These are phyloP conservation scores for Mycena kentingensis DNA, from an alignment of 768 basidiomycete genomes.

Conservation along the genomic window DNA sequence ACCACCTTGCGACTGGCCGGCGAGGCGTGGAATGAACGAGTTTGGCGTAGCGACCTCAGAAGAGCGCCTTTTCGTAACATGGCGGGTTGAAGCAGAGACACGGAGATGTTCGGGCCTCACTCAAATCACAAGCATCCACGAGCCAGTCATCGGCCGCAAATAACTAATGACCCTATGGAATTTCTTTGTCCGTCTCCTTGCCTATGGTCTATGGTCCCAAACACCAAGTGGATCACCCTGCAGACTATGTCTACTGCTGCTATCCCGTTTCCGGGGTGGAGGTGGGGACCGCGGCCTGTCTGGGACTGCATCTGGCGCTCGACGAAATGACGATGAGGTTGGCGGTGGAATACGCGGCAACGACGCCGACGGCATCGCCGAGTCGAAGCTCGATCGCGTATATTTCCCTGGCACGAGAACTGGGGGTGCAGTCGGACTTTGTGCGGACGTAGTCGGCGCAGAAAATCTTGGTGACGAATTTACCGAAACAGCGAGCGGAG, in stretches of 20 bases:
- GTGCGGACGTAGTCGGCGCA: constrained; percentile 9
- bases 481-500: constrained; percentile 16
- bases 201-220: too few relatives aligned
- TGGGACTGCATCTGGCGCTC: constrained; percentile 24
- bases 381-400: constrained; percentile 53
- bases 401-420: constrained; percentile 57
- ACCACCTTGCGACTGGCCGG: constrained; percentile 59
- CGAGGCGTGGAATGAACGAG: constrained; percentile 69
- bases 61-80: constrained; percentile 75
- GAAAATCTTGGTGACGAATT: constrained; percentile 13
- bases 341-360: constrained; percentile 57
- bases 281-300: constrained; percentile 33
- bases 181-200: neutral
- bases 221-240: constrained; percentile 48
- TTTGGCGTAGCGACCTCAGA: constrained; percentile 51
- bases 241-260: constrained; percentile 15
- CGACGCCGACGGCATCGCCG: constrained; percentile 39
- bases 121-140: constrained; percentile 37
- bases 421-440: constrained; percentile 3
- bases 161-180: constrained; percentile 26
- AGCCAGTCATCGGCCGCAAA: constrained; percentile 39
- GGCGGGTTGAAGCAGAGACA: constrained; percentile 4
- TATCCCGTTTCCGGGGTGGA: constrained; percentile 10
- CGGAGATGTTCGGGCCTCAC: constrained; percentile 18
- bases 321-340: constrained; percentile 42